Conservation (phyloP, 805 yeast species). For the Citeromyces nyonsensis region DNA sequence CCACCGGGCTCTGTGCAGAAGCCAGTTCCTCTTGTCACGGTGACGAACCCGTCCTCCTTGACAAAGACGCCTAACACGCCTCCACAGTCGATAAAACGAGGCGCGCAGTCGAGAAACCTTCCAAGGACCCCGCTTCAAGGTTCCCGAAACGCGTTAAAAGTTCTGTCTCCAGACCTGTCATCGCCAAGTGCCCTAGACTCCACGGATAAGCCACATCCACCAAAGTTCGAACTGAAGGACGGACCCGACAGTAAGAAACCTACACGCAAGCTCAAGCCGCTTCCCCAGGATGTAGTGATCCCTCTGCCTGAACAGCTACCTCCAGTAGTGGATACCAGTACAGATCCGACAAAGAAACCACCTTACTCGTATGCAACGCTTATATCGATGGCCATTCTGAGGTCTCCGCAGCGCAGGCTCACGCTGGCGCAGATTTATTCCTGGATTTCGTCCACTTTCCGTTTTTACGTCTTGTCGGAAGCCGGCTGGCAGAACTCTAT, state of each 20-base stretch:
- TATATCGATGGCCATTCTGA: conserved; percentile 83
- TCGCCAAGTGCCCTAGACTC: conserved; percentile 20
- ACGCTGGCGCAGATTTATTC: conserved; percentile 75
- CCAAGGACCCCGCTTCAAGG: conserved; percentile 1
- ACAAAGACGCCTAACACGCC: background rate
- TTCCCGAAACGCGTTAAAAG: background rate
- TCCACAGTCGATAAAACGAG: background rate
- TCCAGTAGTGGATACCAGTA: conserved; percentile 28
- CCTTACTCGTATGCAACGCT: conserved; percentile 89
- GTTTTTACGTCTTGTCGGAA: conserved; percentile 69
- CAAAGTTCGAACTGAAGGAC: conserved; percentile 5
- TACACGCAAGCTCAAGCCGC: conserved; percentile 9
- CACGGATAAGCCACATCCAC: conserved; percentile 7
- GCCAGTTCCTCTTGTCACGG: background rate
- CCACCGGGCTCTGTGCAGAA: conserved; percentile 1
- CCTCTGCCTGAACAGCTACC: conserved; percentile 25
- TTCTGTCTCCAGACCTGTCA: conserved; percentile 25
- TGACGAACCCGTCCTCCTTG: background rate
- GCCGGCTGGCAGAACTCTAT: conserved; percentile 98
- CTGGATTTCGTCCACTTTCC: conserved; percentile 84
- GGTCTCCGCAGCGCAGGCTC: conserved; percentile 58
- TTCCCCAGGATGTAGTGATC: conserved; percentile 12
- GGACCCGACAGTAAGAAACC: conserved; percentile 2
- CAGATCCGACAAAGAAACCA: conserved; percentile 39
- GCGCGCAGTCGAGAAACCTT: background rate